These are phyloP conservation scores for Asterella californica DNA, from an alignment of 225 moss, liverwort and hornwort species.

Conservation along the genomic window DNA sequence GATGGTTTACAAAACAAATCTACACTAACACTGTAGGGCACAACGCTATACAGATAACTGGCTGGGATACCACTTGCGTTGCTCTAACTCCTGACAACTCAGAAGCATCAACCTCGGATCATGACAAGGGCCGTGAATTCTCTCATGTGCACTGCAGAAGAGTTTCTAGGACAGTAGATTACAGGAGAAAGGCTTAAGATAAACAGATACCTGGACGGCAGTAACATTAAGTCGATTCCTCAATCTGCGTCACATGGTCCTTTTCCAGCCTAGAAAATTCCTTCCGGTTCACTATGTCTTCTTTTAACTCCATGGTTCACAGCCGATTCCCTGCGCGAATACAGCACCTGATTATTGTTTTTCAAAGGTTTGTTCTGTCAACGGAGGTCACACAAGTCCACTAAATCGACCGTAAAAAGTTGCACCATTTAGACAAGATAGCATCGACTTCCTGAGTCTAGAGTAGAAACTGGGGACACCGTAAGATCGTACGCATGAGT, in stretches of 20 bases:
- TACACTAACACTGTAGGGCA: no score
- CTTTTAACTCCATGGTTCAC: constrained; percentile 62
- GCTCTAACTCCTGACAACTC: neutral
- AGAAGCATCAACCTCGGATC: no score
- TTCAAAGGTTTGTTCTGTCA: neutral
- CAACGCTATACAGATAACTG: no score
- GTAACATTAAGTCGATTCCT: neutral
- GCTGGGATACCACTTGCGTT: no score
- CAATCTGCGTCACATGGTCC: neutral
- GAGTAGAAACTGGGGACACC: neutral
- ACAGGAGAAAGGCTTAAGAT: neutral
- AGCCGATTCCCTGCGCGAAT: constrained; percentile 54
- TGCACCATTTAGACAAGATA: no score
- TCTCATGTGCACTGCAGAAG: neutral
- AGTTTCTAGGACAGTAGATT: neutral
- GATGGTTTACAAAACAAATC: no score
- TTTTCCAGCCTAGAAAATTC: constrained; percentile 40
- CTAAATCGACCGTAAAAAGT: neutral
- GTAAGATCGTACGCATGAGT: neutral
- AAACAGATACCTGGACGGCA: constrained; percentile 6
- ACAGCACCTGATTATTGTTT: constrained; percentile 3
- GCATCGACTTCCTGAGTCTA: neutral
- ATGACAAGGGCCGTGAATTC: neutral
- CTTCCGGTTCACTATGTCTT: constrained; percentile 70
- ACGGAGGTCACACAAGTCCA: neutral